Percentiles rank a stretch among this genome's conserved stretches.
These are phyloP conservation scores for Cicer cuneatum DNA, from an alignment of 306 rosid species.

Conservation along the genomic window DNA sequence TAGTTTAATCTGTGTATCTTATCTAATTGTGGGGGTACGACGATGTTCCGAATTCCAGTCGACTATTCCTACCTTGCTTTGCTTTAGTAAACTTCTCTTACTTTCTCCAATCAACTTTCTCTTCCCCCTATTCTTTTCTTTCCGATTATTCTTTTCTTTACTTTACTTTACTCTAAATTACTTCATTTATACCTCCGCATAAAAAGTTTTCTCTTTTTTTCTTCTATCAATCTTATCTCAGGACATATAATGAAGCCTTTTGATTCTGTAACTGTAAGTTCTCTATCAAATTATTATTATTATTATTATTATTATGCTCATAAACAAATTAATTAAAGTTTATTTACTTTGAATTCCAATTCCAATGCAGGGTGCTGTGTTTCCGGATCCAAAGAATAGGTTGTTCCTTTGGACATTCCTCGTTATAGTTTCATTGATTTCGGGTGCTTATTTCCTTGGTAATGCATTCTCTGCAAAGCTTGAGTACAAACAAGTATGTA, in stretches of 20 bases:
- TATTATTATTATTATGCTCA: background rate
- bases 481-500: constrained; percentile 62
- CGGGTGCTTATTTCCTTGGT: constrained; percentile 71
- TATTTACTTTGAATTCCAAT: too few relatives aligned
- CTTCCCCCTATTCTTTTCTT: background rate
- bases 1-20: too few relatives aligned
- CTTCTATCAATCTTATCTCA: background rate
- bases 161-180: too few relatives aligned
- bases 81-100: too few relatives aligned
- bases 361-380: constrained; percentile 9
- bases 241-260: background rate
- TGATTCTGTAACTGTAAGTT: constrained; percentile 1
- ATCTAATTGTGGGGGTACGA: too few relatives aligned
- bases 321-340: too few relatives aligned
- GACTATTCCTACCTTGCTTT: too few relatives aligned
- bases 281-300: background rate
- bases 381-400: constrained; percentile 67
- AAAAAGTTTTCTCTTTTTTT: background rate
- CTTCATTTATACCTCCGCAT: too few relatives aligned
- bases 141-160: background rate
- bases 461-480: constrained; percentile 59
- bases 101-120: constrained; percentile 1
- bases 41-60: too few relatives aligned
- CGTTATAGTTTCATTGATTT: constrained; percentile 57
- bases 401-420: constrained; percentile 62